phyloP scores from a whole-genome alignment of 2,329 filamentous ascomycete species.

The Pleomassaria siparia region DNA sequence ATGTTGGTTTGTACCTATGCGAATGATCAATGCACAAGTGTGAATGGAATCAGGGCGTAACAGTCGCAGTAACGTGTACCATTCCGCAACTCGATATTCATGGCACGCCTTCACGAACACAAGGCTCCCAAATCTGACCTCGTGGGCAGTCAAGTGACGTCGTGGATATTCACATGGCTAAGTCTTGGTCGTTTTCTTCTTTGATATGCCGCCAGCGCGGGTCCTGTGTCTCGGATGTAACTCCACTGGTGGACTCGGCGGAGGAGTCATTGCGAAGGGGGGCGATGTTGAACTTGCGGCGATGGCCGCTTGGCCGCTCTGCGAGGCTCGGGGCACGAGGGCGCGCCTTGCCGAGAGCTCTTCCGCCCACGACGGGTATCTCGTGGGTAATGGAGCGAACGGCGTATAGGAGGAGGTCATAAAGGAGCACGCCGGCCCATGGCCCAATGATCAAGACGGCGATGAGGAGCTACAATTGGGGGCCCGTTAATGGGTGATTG shows the following conservation, averaged over 20 bases:
- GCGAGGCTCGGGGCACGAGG: slow-evolving; percentile 64
- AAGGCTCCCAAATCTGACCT: neutral
- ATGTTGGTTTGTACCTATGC: slow-evolving; percentile 38
- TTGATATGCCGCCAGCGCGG: slow-evolving; percentile 27
- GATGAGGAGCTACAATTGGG: slow-evolving; percentile 57
- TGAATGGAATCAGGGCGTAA: no score
- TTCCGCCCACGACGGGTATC: slow-evolving; percentile 61
- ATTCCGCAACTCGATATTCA: slow-evolving; percentile 30
- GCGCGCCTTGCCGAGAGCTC: slow-evolving; percentile 60
- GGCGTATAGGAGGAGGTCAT: slow-evolving; percentile 65
- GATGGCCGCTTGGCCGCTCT: slow-evolving; percentile 57
- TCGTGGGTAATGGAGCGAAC: slow-evolving; percentile 61
- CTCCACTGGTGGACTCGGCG: slow-evolving; percentile 22
- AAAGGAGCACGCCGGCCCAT: slow-evolving; percentile 61
- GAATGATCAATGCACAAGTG: slow-evolving; percentile 31
- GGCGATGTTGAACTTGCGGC: slow-evolving; percentile 47
- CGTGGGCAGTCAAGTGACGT: neutral
- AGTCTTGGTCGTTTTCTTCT: slow-evolving; percentile 19
- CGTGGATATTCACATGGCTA: slow-evolving; percentile 2
- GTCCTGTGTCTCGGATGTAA: slow-evolving; percentile 23
- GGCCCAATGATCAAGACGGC: slow-evolving; percentile 63
- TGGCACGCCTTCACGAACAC: neutral
- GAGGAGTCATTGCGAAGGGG: slow-evolving; percentile 23
- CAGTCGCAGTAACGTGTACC: no score
- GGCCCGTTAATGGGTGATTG: slow-evolving; percentile 19